Base-by-base conservation (phyloP, 108 stramenopile genomes). In the Conticribra guillardii region DNA sequence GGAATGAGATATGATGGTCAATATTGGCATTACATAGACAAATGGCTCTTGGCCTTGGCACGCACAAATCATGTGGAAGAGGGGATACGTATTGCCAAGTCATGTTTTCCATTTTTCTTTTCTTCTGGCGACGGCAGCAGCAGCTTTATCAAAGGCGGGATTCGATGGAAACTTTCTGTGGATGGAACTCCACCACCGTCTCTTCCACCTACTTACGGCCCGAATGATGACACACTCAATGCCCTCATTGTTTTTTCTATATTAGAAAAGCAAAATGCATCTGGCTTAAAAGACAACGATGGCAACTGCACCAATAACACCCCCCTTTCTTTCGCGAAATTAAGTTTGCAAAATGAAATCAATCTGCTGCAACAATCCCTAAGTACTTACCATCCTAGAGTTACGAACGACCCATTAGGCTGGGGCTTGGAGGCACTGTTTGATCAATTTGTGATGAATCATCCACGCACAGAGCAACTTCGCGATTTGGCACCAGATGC, bases 11-110 rank as follows among this genome's bases (percentile, higher is more conserved):
- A 41, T 41, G 68, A 69, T 24, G 68, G 68, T 1, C 27, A 53
- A 54, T 69, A 69, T 27, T 69, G 22, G 22, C 68, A 69, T 26
- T 69, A 69, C 57, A 46, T 60, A 4, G 68, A 69, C 46, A 69
- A 69, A 51, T 69, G 68, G 68, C 24, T 69, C n/a, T 47, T 69
- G 7, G 68, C 58, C 24, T 27, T 69, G 31, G 34, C 59, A 60
- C 8, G 68, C 45, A 21, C 59, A 16, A 50, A 50, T 14, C 68
- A 49, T 37, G 24, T 69, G 1, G 27, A 69, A 15, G 68, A 69
- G 26, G 68, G 58, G 11, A 18, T 60, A 50, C 58, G 46, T 4
- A 48, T 69, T 7, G 68, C 68, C 57, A 69, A 69, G 44, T 46
- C 58, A 21, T 44, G 31, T 37, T 60, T 69, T 27, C 57, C 68